phyloP scores from a whole-genome alignment of 2,329 filamentous ascomycete species.

The Colletotrichum melonis region DNA sequence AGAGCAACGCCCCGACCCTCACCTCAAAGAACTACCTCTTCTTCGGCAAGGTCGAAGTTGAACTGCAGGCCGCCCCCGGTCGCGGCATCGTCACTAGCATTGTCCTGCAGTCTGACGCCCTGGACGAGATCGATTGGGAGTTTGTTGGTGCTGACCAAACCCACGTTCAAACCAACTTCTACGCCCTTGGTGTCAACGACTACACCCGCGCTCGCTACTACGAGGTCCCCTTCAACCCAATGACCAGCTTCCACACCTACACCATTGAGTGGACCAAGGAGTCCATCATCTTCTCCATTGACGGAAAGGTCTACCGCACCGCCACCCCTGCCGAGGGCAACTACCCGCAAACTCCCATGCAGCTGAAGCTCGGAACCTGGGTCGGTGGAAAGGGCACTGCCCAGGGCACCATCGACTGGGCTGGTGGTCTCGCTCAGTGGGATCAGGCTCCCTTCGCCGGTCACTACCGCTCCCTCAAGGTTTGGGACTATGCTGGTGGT shows the following conservation, averaged over 20 bases:
- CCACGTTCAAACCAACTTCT: conserved; percentile 63
- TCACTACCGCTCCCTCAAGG: conserved; percentile 41
- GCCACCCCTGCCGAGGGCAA: conserved; percentile 61
- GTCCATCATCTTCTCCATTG: conserved; percentile 69
- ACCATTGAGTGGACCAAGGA: conserved; percentile 74
- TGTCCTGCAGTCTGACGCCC: conserved; percentile 61
- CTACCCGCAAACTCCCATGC: conserved; percentile 79
- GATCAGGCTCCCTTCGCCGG: conserved; percentile 40
- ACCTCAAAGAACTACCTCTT: conserved; percentile 61
- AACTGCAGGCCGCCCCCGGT: conserved; percentile 58
- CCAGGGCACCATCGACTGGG: conserved; percentile 74
- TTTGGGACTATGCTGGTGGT: conserved; percentile 45
- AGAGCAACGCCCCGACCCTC: conserved; percentile 59
- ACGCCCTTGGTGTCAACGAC: conserved; percentile 66
- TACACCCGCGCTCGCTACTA: conserved; percentile 63
- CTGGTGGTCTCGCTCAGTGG: conserved; percentile 64
- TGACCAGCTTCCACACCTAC: conserved; percentile 69
- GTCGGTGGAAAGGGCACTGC: conserved; percentile 59
- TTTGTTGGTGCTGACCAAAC: conserved; percentile 46
- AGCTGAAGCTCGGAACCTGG: conserved; percentile 71
- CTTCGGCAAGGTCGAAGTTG: conserved; percentile 61
- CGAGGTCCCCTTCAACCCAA: conserved; percentile 52
- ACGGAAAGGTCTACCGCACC: conserved; percentile 58
- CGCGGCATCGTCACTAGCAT: conserved; percentile 61
- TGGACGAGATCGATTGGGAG: conserved; percentile 66